Conservation (phyloP, 345 rosid genomes). For the Kernera saxatilis region DNA sequence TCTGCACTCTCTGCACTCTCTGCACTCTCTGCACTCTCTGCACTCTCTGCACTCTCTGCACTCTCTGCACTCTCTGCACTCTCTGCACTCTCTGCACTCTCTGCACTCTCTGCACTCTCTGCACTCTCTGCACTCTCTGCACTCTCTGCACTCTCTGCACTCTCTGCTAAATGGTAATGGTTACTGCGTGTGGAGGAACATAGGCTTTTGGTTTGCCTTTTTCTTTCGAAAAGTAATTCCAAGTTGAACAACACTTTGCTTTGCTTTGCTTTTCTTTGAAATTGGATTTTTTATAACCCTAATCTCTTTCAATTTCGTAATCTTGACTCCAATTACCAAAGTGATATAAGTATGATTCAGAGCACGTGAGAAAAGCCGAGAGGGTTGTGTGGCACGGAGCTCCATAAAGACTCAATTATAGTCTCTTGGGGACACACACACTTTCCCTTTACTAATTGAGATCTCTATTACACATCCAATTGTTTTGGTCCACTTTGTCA, state of each 20-base stretch:
- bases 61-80: background rate
- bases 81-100: background rate
- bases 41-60: background rate
- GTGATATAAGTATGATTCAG: conserved; percentile 8
- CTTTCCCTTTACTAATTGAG: conserved; percentile 16
- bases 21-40: conserved; percentile 4
- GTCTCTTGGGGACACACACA: conserved; percentile 19
- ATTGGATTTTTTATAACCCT: background rate
- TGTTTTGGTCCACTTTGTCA: background rate
- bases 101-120: background rate
- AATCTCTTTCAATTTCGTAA: conserved; percentile 5
- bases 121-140: background rate
- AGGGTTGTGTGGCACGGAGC: conserved; percentile 39
- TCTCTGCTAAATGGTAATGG: background rate
- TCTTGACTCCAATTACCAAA: conserved; percentile 11
- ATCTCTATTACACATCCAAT: background rate
- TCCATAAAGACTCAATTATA: conserved; percentile 44
- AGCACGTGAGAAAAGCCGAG: conserved; percentile 26
- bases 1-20: background rate
- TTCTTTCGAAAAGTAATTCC: background rate
- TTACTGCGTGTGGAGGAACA: background rate
- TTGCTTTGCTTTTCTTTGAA: conserved; percentile 1
- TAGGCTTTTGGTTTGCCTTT: background rate
- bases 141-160: background rate
- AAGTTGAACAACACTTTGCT: conserved; percentile 19